phyloP scores from a whole-genome alignment of 2,329 filamentous ascomycete species.

The Fusarium sp. region DNA sequence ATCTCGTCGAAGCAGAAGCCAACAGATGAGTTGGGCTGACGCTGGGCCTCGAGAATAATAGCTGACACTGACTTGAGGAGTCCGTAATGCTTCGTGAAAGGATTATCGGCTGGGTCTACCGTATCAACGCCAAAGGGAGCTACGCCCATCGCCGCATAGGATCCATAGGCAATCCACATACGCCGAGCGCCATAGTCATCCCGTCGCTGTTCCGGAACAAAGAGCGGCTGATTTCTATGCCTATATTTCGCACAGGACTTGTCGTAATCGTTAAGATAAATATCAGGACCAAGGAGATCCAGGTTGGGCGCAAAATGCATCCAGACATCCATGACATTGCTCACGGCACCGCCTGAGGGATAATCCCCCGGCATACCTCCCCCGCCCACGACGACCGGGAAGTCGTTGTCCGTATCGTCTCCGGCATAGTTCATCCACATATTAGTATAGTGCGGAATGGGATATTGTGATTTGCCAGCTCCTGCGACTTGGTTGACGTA shows the following conservation, averaged over 20 bases:
- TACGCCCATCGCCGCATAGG: constrained; percentile 8
- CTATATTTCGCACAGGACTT: constrained; percentile 54
- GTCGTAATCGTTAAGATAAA: constrained; percentile 42
- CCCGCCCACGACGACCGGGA: constrained; percentile 44
- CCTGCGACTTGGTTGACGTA: constrained; percentile 45
- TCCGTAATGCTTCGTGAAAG: constrained; percentile 1
- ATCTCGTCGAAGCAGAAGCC: constrained; percentile 34
- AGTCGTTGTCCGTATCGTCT: constrained; percentile 29
- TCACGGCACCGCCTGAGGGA: constrained; percentile 44
- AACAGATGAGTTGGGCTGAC: background rate
- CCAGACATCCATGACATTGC: constrained; percentile 50
- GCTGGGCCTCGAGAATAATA: constrained; percentile 7
- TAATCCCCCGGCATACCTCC: constrained; percentile 47
- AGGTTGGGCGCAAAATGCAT: constrained; percentile 51
- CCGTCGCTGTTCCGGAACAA: constrained; percentile 61
- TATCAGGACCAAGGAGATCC: constrained; percentile 57
- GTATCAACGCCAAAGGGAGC: constrained; percentile 32
- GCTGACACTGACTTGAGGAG: constrained; percentile 10
- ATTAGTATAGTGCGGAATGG: constrained; percentile 47
- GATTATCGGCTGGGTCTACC: background rate
- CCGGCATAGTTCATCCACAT: constrained; percentile 46
- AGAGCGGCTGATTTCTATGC: constrained; percentile 55
- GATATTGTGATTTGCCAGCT: constrained; percentile 41
- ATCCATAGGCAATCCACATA: constrained; percentile 50
- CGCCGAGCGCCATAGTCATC: constrained; percentile 56